phyloP scores from a whole-genome alignment of 78 protist species.

The Protostelium mycophagum region DNA sequence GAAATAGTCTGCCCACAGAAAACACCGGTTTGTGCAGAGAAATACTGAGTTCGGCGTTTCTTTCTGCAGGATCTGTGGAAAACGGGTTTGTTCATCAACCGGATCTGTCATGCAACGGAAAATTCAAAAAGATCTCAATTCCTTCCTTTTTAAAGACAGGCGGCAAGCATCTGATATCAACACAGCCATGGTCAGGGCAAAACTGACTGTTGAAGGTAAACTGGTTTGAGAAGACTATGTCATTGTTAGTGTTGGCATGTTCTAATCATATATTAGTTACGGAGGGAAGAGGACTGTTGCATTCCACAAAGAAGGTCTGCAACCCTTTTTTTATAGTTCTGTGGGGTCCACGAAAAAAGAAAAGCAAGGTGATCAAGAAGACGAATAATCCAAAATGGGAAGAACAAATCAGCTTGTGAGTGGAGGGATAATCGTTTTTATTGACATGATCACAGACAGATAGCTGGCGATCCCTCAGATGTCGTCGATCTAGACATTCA shows the following conservation, averaged over 20 bases:
- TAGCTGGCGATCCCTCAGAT: not conserved
- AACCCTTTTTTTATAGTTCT: not conserved
- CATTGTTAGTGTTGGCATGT: not conserved
- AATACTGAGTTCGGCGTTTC: no score
- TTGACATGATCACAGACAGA: not conserved
- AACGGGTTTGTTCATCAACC: no score
- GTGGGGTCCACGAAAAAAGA: not conserved
- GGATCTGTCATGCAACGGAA: no score
- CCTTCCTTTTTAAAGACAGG: no score
- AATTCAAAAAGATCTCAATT: no score
- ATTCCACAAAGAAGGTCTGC: not conserved
- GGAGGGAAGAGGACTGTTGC: not conserved
- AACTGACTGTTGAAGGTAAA: not conserved
- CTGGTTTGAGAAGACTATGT: not conserved
- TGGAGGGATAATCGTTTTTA: not conserved
- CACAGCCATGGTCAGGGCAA: not conserved
- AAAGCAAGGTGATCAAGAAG: not conserved
- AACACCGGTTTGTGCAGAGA: no score
- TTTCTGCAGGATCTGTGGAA: no score
- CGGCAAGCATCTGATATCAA: no score
- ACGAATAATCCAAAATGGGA: not conserved
- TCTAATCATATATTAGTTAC: not conserved
- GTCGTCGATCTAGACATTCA: not conserved
- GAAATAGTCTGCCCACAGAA: no score
- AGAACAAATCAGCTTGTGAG: not conserved